Conservation (phyloP, 2,329 filamentous ascomycete genomes). For the Xylaria sp. region DNA sequence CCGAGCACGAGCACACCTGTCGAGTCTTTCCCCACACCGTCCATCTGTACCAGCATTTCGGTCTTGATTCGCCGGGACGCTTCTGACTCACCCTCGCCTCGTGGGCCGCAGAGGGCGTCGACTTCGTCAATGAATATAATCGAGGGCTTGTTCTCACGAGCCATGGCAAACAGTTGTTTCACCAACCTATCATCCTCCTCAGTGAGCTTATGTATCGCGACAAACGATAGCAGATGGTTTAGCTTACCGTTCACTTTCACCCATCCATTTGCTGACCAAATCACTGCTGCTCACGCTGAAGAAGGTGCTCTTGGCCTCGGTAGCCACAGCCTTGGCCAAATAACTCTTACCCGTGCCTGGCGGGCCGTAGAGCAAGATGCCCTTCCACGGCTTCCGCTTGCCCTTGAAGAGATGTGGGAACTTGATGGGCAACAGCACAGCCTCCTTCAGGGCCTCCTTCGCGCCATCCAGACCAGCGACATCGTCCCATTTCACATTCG, state of each 20-base stretch:
- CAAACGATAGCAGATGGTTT: neutral
- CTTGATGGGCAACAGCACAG: constrained; percentile 96
- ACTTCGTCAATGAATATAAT: constrained; percentile 99
- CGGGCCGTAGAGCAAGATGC: constrained; percentile 93
- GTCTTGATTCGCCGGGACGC: constrained; percentile 98
- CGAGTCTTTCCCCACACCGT: constrained; percentile 95
- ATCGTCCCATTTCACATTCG: constrained; percentile 98
- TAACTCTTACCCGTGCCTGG: constrained; percentile 98
- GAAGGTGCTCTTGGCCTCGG: constrained; percentile 98
- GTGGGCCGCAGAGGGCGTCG: constrained; percentile 92
- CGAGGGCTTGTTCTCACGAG: constrained; percentile 95
- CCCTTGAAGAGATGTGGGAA: constrained; percentile 96
- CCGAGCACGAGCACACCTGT: constrained; percentile 94
- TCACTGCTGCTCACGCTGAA: constrained; percentile 99
- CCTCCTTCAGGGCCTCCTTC: constrained; percentile 97
- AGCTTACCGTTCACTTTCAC: constrained; percentile 90
- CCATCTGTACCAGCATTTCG: constrained; percentile 98
- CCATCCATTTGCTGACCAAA: constrained; percentile 99
- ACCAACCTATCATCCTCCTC: constrained; percentile 72
- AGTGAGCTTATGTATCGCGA: constrained; percentile 41
- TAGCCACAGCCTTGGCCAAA: constrained; percentile 95
- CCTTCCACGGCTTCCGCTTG: constrained; percentile 98
- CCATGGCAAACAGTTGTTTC: constrained; percentile 97
- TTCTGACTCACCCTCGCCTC: constrained; percentile 95
- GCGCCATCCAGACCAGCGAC: constrained; percentile 93